Evolutionary conservation across 106 monocot genomes (phyloP), one percentile per base, ranked within the genome.

Genomic region (Acorus calamus): DNA sequence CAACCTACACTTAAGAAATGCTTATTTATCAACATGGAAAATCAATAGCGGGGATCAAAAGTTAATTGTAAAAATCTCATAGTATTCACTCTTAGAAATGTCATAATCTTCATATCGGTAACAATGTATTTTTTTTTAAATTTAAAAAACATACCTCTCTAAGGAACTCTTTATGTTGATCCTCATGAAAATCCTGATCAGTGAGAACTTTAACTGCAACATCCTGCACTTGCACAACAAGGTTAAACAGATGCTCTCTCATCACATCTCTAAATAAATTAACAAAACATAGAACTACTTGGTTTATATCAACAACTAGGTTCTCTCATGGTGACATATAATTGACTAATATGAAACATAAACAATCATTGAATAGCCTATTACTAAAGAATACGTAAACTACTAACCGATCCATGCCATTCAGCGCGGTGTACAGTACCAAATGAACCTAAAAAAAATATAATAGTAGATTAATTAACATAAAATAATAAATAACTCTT

Each of bases 321-420:
- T 44, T 42, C 7, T 44, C 9, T 8, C 6, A 11, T 11, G 2
- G 46, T 7, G 8, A 61, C 7, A 0, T 57, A 57, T 11, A 13
- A 57, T 11, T 57, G 13, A 57, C 12, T 5, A 11, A 57, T 57
- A 8, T 4, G 42, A 14, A 8, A 5, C 14, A 58, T n/a, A 14
- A 42, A 42, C 0, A 58, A 42, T 58, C 42, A 42, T 5, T 41
- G 41, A 69, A 11, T 5, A 66, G 5, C 12, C 11, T 14, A 11
- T 5, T 10, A 59, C 43, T 7, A 47, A 66, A 0, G 28, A 28
- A 28, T 28, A 28, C 1, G 28, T 59, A 9, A 56, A 41, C 1
- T 63, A 72, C 79, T 69, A 70, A 89, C 89, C 43, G 89, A 89
- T 75, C 82, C 85, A 85, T 89, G 76, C 89, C 89, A 89, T 70